Evolutionary conservation across 75 land plant species (phyloP).

Genomic region (Sequoiadendron giganteum): DNA sequence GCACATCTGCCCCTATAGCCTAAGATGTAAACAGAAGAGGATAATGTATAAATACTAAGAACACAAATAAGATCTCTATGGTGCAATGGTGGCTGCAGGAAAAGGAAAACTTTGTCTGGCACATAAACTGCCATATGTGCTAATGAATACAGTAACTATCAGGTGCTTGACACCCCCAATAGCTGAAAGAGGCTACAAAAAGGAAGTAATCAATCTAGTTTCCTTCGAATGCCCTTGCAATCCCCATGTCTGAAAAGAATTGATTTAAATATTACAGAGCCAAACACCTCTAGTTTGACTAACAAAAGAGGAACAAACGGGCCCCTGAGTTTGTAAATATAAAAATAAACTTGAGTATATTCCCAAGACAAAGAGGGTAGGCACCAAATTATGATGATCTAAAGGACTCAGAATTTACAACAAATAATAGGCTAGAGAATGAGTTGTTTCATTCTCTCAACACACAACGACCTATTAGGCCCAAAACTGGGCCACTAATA

Average conservation of each 20-base stretch:
- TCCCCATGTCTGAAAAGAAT: neutral
- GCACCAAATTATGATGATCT: neutral
- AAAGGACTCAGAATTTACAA: neutral
- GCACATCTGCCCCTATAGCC: neutral
- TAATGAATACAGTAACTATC: neutral
- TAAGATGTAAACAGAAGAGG: neutral
- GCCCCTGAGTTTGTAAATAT: neutral
- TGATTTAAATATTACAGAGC: no score
- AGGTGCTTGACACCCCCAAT: neutral
- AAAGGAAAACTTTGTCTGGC: neutral
- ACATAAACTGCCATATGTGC: neutral
- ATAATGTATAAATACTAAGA: neutral
- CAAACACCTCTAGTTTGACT: no score
- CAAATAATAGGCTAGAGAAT: neutral
- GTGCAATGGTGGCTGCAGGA: neutral
- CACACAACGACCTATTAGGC: no score
- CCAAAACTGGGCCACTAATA: no score
- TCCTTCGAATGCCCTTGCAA: no score
- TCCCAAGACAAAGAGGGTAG: neutral
- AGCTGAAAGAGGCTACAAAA: neutral
- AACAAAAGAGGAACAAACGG: neutral
- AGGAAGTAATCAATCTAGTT: neutral
- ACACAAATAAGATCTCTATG: neutral
- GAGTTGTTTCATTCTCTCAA: neutral
- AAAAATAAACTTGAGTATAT: no score